Evolutionary conservation across 306 rosid species (phyloP).

Genomic region (Oemleria cerasiformis): DNA sequence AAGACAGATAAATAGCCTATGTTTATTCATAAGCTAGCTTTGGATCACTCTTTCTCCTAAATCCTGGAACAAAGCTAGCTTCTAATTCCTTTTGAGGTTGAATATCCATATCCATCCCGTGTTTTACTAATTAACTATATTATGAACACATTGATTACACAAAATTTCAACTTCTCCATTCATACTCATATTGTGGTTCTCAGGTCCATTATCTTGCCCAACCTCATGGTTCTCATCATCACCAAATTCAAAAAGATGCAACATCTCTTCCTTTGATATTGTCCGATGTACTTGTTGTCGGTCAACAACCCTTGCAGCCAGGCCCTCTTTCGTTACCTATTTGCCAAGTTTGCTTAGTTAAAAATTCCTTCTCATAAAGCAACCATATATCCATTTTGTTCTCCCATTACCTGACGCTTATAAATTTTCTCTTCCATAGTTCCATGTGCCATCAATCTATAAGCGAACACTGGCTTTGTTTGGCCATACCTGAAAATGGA

Average conservation of each 20-base stretch:
- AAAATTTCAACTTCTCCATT: slow-evolving; percentile 38
- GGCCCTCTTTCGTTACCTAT: slow-evolving; percentile 97
- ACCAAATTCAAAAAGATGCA: slow-evolving; percentile 96
- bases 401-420: slow-evolving; percentile 81
- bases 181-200: slow-evolving; percentile 34
- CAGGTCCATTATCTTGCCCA: slow-evolving; percentile 45
- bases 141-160: too few relatives aligned
- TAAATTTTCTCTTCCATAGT: slow-evolving; percentile 99
- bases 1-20: too few relatives aligned
- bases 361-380: slow-evolving; percentile 11
- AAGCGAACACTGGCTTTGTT: slow-evolving; percentile 93
- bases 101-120: too few relatives aligned
- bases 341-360: slow-evolving; percentile 27
- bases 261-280: slow-evolving; percentile 93
- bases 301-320: slow-evolving; percentile 97
- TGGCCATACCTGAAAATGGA: slow-evolving; percentile 78
- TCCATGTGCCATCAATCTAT: slow-evolving; percentile 93
- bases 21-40: too few relatives aligned
- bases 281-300: slow-evolving; percentile 93
- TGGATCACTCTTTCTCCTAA: too few relatives aligned
- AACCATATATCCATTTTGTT: slow-evolving; percentile 24
- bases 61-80: too few relatives aligned
- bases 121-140: too few relatives aligned
- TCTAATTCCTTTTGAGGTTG: too few relatives aligned
- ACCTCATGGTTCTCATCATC: slow-evolving; percentile 85